Base-by-base conservation (phyloP, 2,329 filamentous ascomycete genomes). In the Metarhizium humberi region DNA sequence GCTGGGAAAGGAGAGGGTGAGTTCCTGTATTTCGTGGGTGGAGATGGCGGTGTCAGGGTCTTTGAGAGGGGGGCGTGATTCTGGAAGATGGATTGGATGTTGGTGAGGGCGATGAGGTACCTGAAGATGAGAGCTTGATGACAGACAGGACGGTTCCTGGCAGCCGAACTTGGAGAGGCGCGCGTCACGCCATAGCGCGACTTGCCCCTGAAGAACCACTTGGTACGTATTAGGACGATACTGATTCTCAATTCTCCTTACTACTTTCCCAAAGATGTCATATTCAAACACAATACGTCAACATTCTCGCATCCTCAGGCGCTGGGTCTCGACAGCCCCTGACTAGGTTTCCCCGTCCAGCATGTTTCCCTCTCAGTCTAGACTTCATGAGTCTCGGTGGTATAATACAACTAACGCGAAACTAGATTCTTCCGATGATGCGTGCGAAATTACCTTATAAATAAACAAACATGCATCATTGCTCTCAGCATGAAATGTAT, bases 11-110 rank as follows among this genome's bases (percentile, higher is more conserved):
- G 74, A 2, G 78, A 79, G 60, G 83, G 77, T 58, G 92, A 96
- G 72, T 80, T 88, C 65, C 65, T 96, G 67, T 96, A 95, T 73
- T 84, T 88, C 65, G 83, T 96, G 34, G 82, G 84, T 53, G 82
- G 84, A 10, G 91, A 96, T 73, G 90, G 90, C 1, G 80, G 81
- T 25, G 89, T 91, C 29, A 87, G 78, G 64, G 88, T 96, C 7
- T 96, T 96, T 76, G 89, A 90, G 66, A 81, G 91, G 66, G 91
- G 92, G 20, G 60, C 69, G 7, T 72, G 59, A 56, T 51, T 45
- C 16, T 5, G 42, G n/a, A 16, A 20, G n/a, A 11, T 14, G 8
- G n/a, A 6, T 20, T 20, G 7, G n/a, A 7, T 20, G 42, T 18
- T 18, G n/a, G 42, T 16, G 10, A 40, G 38, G 14, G 13, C 11